These are phyloP conservation scores for Prunus mume DNA, from an alignment of 306 rosid genomes.

Conservation along the genomic window DNA sequence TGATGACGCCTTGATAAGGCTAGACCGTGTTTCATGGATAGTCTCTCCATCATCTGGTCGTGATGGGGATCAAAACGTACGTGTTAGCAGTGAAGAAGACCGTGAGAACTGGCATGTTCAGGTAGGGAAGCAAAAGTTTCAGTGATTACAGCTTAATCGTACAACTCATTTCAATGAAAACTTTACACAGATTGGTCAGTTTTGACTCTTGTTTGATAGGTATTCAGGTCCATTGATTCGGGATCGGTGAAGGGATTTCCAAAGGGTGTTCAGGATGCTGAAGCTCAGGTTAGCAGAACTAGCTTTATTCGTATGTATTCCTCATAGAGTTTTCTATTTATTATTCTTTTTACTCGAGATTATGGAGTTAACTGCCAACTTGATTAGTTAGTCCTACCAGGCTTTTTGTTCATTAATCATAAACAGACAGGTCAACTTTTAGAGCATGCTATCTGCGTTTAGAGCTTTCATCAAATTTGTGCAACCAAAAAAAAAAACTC, in stretches of 20 bases:
- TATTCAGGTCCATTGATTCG: constrained; percentile 76
- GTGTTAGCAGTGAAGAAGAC: constrained; percentile 45
- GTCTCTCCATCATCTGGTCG: constrained; percentile 40
- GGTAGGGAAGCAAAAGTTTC: constrained; percentile 36
- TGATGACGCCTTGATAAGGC: constrained; percentile 63
- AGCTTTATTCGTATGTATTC: not conserved
- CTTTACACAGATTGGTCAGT: constrained; percentile 11
- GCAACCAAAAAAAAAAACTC: not conserved
- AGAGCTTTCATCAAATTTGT: not conserved
- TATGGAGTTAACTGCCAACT: not conserved
- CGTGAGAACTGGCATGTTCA: constrained; percentile 69
- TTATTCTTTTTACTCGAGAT: not conserved
- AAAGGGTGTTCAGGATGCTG: constrained; percentile 55
- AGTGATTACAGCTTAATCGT: not conserved
- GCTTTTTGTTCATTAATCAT: not conserved
- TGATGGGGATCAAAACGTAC: constrained; percentile 37
- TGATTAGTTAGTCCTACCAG: not conserved
- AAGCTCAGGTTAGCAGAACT: constrained; percentile 58
- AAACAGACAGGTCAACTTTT: not conserved
- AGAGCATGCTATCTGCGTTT: not conserved
- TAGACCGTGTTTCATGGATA: constrained; percentile 70
- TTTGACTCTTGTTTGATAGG: constrained; percentile 44
- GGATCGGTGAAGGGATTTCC: constrained; percentile 82
- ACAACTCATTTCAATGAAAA: not conserved
- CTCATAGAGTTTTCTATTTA: not conserved